These are phyloP conservation scores for Phytophthora uliginosa DNA, from an alignment of 352 stramenopile genomes.

Conservation along the genomic window DNA sequence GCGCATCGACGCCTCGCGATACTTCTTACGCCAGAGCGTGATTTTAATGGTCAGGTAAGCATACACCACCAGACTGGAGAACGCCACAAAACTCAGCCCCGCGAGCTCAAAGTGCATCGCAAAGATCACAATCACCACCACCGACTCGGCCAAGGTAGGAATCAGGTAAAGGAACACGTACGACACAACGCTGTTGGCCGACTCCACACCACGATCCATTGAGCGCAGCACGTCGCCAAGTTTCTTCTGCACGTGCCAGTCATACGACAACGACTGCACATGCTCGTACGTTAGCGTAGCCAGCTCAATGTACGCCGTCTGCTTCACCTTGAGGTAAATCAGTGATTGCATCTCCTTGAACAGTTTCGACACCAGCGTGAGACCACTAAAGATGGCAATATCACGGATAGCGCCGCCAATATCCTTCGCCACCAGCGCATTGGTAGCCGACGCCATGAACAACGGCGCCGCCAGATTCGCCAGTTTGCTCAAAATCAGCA, in stretches of 20 bases:
- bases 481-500: constrained; percentile 94
- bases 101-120: constrained; percentile 95
- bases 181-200: constrained; percentile 96
- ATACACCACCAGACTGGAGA: constrained; percentile 97
- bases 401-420: constrained; percentile 55
- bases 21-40: constrained; percentile 98
- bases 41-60: constrained; percentile 97
- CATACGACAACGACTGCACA: constrained; percentile 96
- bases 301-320: constrained; percentile 98
- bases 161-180: constrained; percentile 98
- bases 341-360: constrained; percentile 97
- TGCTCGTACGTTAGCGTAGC: constrained; percentile 97
- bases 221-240: constrained; percentile 97
- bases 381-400: constrained; percentile 80
- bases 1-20: constrained; percentile 94
- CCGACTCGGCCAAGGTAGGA: constrained; percentile 95
- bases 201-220: constrained; percentile 94
- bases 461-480: constrained; percentile 94
- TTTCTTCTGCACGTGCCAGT: constrained; percentile 99
- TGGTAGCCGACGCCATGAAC: constrained; percentile 95
- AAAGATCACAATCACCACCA: constrained; percentile 96
- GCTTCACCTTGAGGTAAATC: constrained; percentile 96
- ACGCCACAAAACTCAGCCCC: constrained; percentile 93
- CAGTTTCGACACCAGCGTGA: constrained; percentile 90
- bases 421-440: constrained; percentile 85